Evolutionary conservation across 2,329 filamentous ascomycete species (phyloP), one percentile per base, ranked within the genome.

Genomic region (Neofusicoccum umdonicola): DNA sequence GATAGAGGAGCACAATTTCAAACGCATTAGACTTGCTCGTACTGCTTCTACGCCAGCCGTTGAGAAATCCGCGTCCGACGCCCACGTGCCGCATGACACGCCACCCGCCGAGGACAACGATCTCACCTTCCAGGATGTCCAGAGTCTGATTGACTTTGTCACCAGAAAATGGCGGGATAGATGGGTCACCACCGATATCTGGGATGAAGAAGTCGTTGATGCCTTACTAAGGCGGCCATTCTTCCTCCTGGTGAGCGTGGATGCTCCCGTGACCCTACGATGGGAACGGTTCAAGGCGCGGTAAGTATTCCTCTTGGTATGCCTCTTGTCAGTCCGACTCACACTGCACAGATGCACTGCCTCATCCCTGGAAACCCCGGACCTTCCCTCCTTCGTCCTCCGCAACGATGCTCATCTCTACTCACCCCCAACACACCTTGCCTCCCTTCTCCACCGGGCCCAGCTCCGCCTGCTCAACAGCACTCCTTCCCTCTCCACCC

Each of bases 171-270:
- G 95, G 95, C 87, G 85, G 68, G 85, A 89, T 65, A 87, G 88
- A 63, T 99, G 91, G 85, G 92, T 98, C 15, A 95, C 89, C 2
- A 95, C 90, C 3, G 90, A 95, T 73, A 88, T 97, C 67, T 87
- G 88, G 80, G 87, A 88, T 69, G 90, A 93, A 69, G 76, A 78
- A 2, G 85, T 89, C 7, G 85, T 97, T 4, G 91, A 97, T 70
- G 84, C 88, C 27, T 87, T 97, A 58, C 81, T 88, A 66, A 85
- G 89, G 19, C 87, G 95, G 7, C 95, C 95, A 0, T 97, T 97
- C 81, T 98, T 98, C 82, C 85, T 99, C 57, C 86, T 98, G 39
- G 83, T 99, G 72, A 94, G 92, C 75, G 88, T 98, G 54, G 94
- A 98, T 77, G 94, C 93, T 4, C 95, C 95, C 1, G 84, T 97